These are phyloP conservation scores for Fraxinus sp. DNA, from an alignment of 305 asterid genomes.

Conservation along the genomic window DNA sequence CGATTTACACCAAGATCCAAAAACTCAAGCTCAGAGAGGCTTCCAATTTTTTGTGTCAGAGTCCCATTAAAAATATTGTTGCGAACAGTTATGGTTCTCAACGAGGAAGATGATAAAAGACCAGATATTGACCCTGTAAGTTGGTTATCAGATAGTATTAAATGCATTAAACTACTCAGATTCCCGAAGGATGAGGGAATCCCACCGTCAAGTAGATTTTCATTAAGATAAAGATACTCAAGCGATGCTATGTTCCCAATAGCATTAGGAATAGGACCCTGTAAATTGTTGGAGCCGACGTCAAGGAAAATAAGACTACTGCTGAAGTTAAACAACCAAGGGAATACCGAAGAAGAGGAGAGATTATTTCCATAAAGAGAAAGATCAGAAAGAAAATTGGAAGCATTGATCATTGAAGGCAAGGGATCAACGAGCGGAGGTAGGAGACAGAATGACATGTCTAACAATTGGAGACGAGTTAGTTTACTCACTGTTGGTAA, in stretches of 20 bases:
- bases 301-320: neutral
- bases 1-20: no score
- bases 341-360: neutral
- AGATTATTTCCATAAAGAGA: neutral
- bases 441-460: neutral
- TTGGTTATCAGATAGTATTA: neutral
- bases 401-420: neutral
- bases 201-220: neutral
- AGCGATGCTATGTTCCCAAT: neutral
- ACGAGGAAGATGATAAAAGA: slow-evolving; percentile 19
- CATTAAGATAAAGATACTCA: neutral
- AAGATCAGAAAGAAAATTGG: neutral
- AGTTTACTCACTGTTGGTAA: slow-evolving; percentile 6
- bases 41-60: neutral
- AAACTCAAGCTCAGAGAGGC: neutral
- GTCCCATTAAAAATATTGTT: slow-evolving; percentile 18
- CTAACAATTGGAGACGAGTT: neutral
- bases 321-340: slow-evolving; percentile 14
- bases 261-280: neutral
- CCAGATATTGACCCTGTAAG: slow-evolving; percentile 25
- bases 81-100: neutral
- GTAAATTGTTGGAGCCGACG: neutral
- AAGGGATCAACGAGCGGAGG: neutral
- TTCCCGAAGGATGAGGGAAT: slow-evolving; percentile 22
- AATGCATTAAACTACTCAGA: neutral